A percentile compares a stretch with the other conserved stretches of the same genome.
phyloP scores from a whole-genome alignment of 2,329 filamentous ascomycete genomes.

The Drechslerella dactyloides region DNA sequence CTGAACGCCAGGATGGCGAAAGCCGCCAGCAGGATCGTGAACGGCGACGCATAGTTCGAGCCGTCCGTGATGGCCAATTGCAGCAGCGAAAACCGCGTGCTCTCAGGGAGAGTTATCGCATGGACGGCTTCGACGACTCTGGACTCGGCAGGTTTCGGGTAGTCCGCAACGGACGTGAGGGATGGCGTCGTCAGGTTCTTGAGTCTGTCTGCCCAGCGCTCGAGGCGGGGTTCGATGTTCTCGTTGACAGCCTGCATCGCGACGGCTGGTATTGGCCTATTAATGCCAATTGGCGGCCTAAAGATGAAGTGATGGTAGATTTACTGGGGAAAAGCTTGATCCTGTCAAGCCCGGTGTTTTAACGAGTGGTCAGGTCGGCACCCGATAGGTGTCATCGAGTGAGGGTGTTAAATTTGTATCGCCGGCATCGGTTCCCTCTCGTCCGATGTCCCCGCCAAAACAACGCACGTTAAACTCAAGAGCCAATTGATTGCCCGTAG shows the following conservation, averaged over 20 bases:
- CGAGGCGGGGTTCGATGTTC: conserved; percentile 52
- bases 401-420: conserved; percentile 33
- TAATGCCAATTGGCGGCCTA: neutral
- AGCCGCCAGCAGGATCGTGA: conserved; percentile 60
- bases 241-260: conserved; percentile 27
- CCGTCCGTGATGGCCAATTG: conserved; percentile 57
- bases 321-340: neutral
- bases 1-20: conserved; percentile 60
- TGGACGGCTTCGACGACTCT: conserved; percentile 55
- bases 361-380: neutral
- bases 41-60: conserved; percentile 56
- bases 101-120: conserved; percentile 57
- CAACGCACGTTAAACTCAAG: neutral
- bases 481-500: too few species aligned
- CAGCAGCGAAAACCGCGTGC: conserved; percentile 58
- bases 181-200: conserved; percentile 54
- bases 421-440: conserved; percentile 48
- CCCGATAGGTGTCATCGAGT: conserved; percentile 29
- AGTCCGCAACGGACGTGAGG: conserved; percentile 54
- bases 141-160: conserved; percentile 54
- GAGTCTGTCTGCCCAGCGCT: conserved; percentile 54
- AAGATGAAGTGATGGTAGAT: neutral
- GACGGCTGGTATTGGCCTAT: conserved; percentile 22
- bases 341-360: neutral
- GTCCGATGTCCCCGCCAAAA: conserved; percentile 29